Conservation (phyloP, 306 rosid genomes). For the Urtica urens region DNA sequence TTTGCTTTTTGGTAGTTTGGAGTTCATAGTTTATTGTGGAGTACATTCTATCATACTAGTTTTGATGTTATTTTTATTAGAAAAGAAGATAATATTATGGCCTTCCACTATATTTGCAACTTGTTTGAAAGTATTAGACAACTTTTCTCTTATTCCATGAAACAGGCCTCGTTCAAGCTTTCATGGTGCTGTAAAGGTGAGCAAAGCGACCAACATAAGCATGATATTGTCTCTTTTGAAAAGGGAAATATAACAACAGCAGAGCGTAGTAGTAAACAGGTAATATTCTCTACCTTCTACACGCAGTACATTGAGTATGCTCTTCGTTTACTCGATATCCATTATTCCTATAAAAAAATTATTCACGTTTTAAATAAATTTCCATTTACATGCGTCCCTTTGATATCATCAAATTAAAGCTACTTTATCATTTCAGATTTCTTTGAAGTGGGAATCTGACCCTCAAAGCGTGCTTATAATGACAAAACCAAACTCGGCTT, state of each 20-base stretch:
- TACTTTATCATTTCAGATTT: constrained; percentile 55
- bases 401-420: constrained; percentile 26
- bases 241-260: constrained; percentile 93
- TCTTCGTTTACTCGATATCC: no score
- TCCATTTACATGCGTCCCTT: constrained; percentile 6
- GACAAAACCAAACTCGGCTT: constrained; percentile 79
- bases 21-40: no score
- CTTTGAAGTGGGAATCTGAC: constrained; percentile 85
- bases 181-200: constrained; percentile 88
- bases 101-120: no score
- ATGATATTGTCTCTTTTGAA: constrained; percentile 88
- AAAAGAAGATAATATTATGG: no score
- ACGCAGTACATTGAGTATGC: no score
- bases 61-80: no score
- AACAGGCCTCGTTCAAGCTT: constrained; percentile 84
- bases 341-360: no score
- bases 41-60: no score
- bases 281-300: constrained; percentile 20
- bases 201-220: constrained; percentile 76
- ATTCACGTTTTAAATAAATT: not conserved
- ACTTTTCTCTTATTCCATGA: no score
- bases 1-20: no score
- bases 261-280: constrained; percentile 96
- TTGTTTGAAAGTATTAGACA: no score
- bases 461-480: constrained; percentile 87